Conservation (phyloP, 306 rosid species). For the Cercis canadensis region DNA sequence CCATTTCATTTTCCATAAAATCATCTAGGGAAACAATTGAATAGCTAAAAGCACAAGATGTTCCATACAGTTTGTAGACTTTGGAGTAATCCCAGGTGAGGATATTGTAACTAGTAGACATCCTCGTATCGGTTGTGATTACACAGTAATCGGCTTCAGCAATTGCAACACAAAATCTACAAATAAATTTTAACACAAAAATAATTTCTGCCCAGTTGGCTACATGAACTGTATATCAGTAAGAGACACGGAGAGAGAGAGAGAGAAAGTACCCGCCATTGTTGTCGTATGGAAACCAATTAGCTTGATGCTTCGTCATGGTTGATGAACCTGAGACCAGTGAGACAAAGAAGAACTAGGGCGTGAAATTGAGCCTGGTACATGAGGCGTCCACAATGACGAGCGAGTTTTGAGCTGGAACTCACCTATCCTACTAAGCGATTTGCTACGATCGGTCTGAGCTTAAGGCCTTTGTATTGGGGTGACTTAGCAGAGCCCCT, state of each 20-base stretch:
- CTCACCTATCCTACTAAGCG: conserved; percentile 37
- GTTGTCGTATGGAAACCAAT: conserved; percentile 96
- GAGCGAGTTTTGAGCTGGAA: conserved; percentile 35
- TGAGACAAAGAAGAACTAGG: too few relatives aligned
- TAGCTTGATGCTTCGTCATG: conserved; percentile 85
- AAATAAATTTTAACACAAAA: background rate
- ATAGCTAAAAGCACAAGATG: too few relatives aligned
- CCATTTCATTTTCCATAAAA: background rate
- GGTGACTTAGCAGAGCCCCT: conserved; percentile 41
- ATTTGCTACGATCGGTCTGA: conserved; percentile 33
- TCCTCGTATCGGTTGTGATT: conserved; percentile 88
- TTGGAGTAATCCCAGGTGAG: conserved; percentile 96
- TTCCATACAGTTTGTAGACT: conserved; percentile 66
- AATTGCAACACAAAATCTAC: conserved; percentile 90
- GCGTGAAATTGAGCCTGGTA: too few relatives aligned
- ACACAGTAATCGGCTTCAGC: conserved; percentile 98
- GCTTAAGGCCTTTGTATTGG: conserved; percentile 63
- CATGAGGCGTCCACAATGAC: too few relatives aligned
- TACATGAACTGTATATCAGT: too few relatives aligned
- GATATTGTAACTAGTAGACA: conserved; percentile 92
- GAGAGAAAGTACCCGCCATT: conserved; percentile 98
- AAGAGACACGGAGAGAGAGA: background rate
- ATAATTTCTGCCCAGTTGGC: background rate
- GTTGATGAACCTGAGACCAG: too few relatives aligned
- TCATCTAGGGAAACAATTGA: background rate